Evolutionary conservation across 169 alveolate genomes (phyloP), one percentile per base, ranked within the genome.

Genomic region (Perkinsus chesapeaki): DNA sequence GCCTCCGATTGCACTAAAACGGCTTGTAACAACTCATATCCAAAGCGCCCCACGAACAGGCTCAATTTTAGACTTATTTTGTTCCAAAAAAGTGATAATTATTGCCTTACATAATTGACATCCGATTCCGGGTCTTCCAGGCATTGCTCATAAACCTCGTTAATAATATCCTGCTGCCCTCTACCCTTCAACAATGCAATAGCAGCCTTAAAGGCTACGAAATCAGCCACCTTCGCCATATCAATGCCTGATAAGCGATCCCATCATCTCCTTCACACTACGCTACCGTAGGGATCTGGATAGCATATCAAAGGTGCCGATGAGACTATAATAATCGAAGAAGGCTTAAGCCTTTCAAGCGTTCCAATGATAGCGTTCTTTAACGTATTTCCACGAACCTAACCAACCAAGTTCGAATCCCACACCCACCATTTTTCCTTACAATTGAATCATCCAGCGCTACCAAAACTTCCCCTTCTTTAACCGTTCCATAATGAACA

Each of bases 361-460:
- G 73, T 92, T 31, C 39, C 39, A 19, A 94, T 73, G 93, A 94
- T 94, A 82, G 96, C 93, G 72, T 94, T 94, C 92, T 91, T 94
- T 91, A 94, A n/a, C 31, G 96, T 94, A 92, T 92, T 93, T 39
- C 96, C 96, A 39, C 96, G 60, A 9, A 43, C 60, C 60, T 43
- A 43, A 43, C 60, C 16, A 43, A 43, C 23, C 60, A 5, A 16
- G 60, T 43, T 43, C 60, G n/a, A n/a, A n/a, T n/a, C n/a, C n/a
- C n/a, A n/a, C n/a, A n/a, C n/a, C n/a, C n/a, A n/a, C n/a, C n/a
- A n/a, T n/a, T n/a, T n/a, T n/a, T n/a, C n/a, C n/a, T 91, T 36
- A 94, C 96, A n/a, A 94, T 93, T 73, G 96, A 94, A 93, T 94
- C 96, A 82, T 94, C 96, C 92, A 94, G 39, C 12, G 93, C 94